Conservation (phyloP, 1,284 basidiomycete species). For the Ganoderma resinaceum region DNA sequence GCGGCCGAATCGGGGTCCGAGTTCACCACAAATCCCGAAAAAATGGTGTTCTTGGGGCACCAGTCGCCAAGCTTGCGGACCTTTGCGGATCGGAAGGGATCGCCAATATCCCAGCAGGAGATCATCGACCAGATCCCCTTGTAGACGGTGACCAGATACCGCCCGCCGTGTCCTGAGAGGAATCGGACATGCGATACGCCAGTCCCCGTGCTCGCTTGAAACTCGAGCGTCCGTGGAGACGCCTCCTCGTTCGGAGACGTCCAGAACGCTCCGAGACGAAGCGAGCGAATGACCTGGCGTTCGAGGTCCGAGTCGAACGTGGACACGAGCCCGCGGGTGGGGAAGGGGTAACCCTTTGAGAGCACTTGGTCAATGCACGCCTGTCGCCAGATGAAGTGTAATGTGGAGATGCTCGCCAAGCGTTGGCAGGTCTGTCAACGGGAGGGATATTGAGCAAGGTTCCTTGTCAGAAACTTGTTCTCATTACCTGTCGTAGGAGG, state of each 20-base stretch:
- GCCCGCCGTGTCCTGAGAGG: conserved; percentile 49
- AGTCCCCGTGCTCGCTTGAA: conserved; percentile 44
- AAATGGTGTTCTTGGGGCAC: conserved; percentile 58
- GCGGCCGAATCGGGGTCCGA: conserved; percentile 50
- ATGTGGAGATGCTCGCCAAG: conserved; percentile 49
- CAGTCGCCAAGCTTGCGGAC: conserved; percentile 50
- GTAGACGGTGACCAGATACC: conserved; percentile 58
- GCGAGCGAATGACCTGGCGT: conserved; percentile 48
- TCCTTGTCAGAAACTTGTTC: background rate
- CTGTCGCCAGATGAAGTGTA: conserved; percentile 62
- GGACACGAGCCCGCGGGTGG: conserved; percentile 33
- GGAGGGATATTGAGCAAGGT: background rate
- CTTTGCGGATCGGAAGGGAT: background rate
- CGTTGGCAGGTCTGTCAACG: conserved; percentile 54
- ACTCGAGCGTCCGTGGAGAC: conserved; percentile 32
- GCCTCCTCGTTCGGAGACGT: conserved; percentile 28
- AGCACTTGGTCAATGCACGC: conserved; percentile 53
- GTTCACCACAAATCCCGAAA: conserved; percentile 59
- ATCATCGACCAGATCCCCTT: conserved; percentile 65
- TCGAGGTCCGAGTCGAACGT: conserved; percentile 51
- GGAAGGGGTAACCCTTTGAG: conserved; percentile 54
- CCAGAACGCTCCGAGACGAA: conserved; percentile 57
- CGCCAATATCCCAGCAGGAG: conserved; percentile 55
- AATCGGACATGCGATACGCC: conserved; percentile 60
- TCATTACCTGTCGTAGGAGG: conserved; percentile 53